phyloP scores from a whole-genome alignment of 2,329 filamentous ascomycete genomes.

The Dendrostoma leiphaemia region DNA sequence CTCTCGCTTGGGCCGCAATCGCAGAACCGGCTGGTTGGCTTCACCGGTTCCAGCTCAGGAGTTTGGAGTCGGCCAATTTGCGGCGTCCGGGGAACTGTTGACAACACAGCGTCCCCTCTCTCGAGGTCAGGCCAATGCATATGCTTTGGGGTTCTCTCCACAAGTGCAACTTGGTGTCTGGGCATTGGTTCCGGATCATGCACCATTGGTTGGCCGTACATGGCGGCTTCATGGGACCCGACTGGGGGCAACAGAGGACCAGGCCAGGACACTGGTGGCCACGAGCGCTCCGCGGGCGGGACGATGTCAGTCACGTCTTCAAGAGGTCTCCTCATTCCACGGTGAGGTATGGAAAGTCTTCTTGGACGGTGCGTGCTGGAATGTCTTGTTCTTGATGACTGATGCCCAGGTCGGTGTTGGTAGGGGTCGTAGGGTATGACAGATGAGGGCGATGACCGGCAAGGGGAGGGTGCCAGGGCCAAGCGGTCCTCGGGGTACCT shows the following conservation, averaged over 20 bases:
- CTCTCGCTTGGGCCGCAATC: constrained; percentile 9
- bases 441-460: not conserved
- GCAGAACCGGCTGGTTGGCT: constrained; percentile 4
- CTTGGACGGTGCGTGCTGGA: not conserved
- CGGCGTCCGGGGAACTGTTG: constrained; percentile 10
- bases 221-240: not conserved
- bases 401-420: not conserved
- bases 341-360: not conserved
- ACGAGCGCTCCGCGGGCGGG: constrained; percentile 4
- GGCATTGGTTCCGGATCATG: not conserved
- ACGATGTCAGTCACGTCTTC: constrained; percentile 11
- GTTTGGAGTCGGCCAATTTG: constrained; percentile 11
- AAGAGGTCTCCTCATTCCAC: not conserved
- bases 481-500: not conserved
- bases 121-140: constrained; percentile 1
- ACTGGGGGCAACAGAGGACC: not conserved
- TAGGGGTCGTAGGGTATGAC: not conserved
- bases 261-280: not conserved
- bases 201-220: not conserved
- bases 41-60: constrained; percentile 14
- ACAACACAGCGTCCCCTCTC: not conserved
- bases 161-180: not conserved
- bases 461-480: not conserved
- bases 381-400: not conserved
- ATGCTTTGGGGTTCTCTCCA: not conserved